Base-by-base conservation (phyloP, 2,329 filamentous ascomycete species). In the Sporothrix schenckii region DNA sequence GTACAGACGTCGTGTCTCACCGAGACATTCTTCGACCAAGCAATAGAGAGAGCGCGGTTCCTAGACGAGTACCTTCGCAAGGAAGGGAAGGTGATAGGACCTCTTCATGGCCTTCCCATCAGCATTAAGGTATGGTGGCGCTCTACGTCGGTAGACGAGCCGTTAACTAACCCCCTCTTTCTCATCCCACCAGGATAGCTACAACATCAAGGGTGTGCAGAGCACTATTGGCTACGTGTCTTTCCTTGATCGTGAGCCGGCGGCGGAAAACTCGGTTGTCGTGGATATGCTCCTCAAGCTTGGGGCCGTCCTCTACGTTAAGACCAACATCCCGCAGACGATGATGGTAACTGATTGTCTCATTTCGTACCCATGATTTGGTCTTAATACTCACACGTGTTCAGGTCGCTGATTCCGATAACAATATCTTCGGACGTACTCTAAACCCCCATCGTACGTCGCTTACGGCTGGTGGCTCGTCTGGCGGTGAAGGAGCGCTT, bases 21-120 rank as follows among this genome's bases (percentile, higher is more conserved):
- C 0, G 80, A 82, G 74, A 74, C 81, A 10, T 77, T 82, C 16
- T 79, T 79, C 1, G 74, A 77, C 39, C 70, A 74, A 68, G 78
- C 79, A 27, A 71, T 80, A 24, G 71, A 74, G 65, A 74, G 78
- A 1, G 79, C 80, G 4, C 70, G 72, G 47, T 76, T 74, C 60
- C 76, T 81, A n/a, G 80, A 81, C 71, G 69, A 73, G 19, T 77
- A 78, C 65, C 74, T 79, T 9, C 70, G 71, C n/a, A 70, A 72
- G 16, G 73, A 79, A 67, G 74, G 74, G 60, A 78, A 76, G 52
- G 74, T 78, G 1, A 47, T 80, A 16, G 80, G 80, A 0, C 78
- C 80, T 19, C 75, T 81, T 2, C 80, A 81, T 70, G 80, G 79
- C n/a, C 76, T 88, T 1, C 86, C 86, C 0, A 74, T 66, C 56